Evolutionary conservation across 768 basidiomycete species (phyloP).

Genomic region (Mycena vitilis): DNA sequence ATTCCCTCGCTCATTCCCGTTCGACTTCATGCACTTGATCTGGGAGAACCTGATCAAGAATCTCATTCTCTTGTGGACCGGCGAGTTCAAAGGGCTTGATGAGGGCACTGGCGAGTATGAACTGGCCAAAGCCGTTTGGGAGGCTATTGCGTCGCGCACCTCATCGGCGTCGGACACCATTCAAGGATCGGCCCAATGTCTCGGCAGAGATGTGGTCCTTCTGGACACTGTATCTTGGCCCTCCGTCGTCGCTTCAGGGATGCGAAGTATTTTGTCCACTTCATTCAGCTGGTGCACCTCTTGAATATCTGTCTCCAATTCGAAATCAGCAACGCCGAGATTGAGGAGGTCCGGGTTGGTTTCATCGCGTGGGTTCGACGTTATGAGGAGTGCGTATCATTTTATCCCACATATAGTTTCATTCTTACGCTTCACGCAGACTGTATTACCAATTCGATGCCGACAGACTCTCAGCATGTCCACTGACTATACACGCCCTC

Average conservation of each 20-base stretch:
- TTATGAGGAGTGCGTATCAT: background rate
- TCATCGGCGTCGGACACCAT: constrained; percentile 43
- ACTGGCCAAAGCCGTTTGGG: background rate
- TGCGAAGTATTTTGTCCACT: constrained; percentile 54
- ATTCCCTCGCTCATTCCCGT: constrained; percentile 55
- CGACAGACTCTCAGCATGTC: constrained; percentile 42
- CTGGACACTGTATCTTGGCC: constrained; percentile 41
- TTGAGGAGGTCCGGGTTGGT: constrained; percentile 12
- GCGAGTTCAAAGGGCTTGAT: constrained; percentile 19
- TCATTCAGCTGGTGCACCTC: constrained; percentile 51
- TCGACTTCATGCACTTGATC: constrained; percentile 45
- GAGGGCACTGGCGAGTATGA: background rate
- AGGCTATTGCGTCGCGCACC: background rate
- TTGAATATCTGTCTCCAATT: constrained; percentile 43
- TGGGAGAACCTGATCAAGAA: constrained; percentile 35
- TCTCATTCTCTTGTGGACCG: constrained; percentile 53
- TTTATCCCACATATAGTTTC: background rate
- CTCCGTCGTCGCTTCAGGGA: constrained; percentile 46
- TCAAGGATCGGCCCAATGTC: constrained; percentile 15
- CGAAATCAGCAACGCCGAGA: background rate
- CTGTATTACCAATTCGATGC: constrained; percentile 44
- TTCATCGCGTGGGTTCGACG: constrained; percentile 1
- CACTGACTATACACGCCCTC: constrained; percentile 47
- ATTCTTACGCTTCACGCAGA: too few relatives aligned
- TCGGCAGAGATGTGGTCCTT: background rate